A percentile compares a stretch with the other conserved stretches of the same genome.
Conservation (phyloP, 345 rosid genomes). For the Melastoma malabathricum region DNA sequence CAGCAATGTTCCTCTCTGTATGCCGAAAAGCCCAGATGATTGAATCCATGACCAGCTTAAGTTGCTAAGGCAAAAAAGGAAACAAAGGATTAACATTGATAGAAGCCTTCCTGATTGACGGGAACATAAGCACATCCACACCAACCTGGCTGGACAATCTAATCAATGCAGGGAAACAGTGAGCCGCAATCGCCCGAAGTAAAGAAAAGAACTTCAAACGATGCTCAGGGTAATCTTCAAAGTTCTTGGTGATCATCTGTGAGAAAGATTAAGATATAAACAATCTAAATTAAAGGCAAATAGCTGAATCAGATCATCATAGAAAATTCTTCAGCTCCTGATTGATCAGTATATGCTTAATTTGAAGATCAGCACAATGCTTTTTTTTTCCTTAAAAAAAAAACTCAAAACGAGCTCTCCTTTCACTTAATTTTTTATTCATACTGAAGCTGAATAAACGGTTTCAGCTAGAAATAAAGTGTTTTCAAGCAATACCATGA, state of each 20-base stretch:
- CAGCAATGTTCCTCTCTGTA: constrained; percentile 97
- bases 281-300: constrained; percentile 3
- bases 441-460: too few relatives aligned
- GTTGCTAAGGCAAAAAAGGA: constrained; percentile 57
- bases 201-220: constrained; percentile 95
- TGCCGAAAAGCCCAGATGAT: constrained; percentile 99
- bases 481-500: too few relatives aligned
- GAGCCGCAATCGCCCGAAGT: constrained; percentile 92
- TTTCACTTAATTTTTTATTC: too few relatives aligned
- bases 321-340: too few relatives aligned
- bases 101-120: too few relatives aligned
- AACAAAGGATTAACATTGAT: not conserved
- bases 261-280: not conserved
- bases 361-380: too few relatives aligned
- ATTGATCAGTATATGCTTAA: too few relatives aligned
- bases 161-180: constrained; percentile 89
- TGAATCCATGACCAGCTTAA: constrained; percentile 96
- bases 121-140: not conserved
- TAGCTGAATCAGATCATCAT: too few relatives aligned
- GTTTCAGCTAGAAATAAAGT: too few relatives aligned
- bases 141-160: constrained; percentile 81
- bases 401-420: too few relatives aligned
- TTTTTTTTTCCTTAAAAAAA: too few relatives aligned
- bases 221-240: constrained; percentile 98
- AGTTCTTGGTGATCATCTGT: constrained; percentile 98